Evolutionary conservation across 768 basidiomycete genomes (phyloP), one percentile per base, ranked within the genome.

Genomic region (Russula sp.): DNA sequence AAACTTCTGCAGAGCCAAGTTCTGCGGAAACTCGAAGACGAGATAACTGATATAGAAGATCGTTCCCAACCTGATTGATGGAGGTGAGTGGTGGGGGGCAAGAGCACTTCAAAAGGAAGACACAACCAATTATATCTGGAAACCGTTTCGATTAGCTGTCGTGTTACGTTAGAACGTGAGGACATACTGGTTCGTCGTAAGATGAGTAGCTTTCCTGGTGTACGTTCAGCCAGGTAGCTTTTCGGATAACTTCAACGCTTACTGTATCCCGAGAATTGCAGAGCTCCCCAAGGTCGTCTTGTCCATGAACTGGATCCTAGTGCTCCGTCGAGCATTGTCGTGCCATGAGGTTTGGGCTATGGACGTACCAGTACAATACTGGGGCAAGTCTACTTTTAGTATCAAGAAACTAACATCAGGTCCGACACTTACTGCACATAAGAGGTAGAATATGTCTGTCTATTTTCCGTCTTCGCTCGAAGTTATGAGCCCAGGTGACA

Each of bases 281-380:
- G 86, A 69, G 62, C 79, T 82, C 1, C 86, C 87, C 4, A 89
- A 75, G 0, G 87, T 89, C 0, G 83, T 85, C 73, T 88, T 88
- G 66, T 89, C 88, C 84, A 88, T 88, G 63, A 84, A 88, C 70
- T 89, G 87, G n/a, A 89, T 79, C 81, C 87, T 68, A 37, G 84
- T 62, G 60, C 4, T 62, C 67, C 10, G 62, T 71, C 68, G 22
- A 31, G 22, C 31, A n/a, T 40, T n/a, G 14, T n/a, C 50, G 13
- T 35, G 4, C 10, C 9, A 32, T 7, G 9, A 31, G 18, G 40
- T 13, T 20, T 9, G 42, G 27, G 31, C 20, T 14, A 14, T 7
- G 52, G 13, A 14, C 75, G 39, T 68, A 85, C 83, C 78, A 84
- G 66, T 84, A 86, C 40, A 85, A 78, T 32, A 76, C 85, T 85